Base-by-base conservation (phyloP, 2,329 filamentous ascomycete genomes). In the Corinectria fuckeliana region DNA sequence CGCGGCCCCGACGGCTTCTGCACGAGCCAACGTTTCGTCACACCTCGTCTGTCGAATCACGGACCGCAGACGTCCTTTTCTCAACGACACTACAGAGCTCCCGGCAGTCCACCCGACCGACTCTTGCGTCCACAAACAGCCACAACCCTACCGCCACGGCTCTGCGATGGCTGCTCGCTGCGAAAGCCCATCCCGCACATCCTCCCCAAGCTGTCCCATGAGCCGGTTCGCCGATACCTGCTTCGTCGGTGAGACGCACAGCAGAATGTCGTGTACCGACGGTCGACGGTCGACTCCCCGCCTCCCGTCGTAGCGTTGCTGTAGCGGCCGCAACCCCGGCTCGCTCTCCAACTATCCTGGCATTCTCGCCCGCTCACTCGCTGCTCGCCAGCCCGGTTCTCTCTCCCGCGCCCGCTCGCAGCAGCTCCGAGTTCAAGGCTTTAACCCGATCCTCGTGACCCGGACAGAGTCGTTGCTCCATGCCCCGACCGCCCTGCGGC, bases 11-110 rank as follows among this genome's bases (percentile, higher is more conserved):
- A 72, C 74, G 71, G 74, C 71, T 71, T 72, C 75, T 81, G 79
- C 78, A 80, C 75, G 73, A 75, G 75, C 72, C 72, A 75, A 68
- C 62, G 65, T 72, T 65, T 78, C 75, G 75, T 82, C 80, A 82
- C 80, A 80, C 62, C 60, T 58, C 56, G 54, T 49, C 48, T 16
- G 62, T 68, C 79, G 73, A 81, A 81, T 77, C 69, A 76, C 52
- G 38, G 58, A 28, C 61, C 56, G 59, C 58, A 65, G 58, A 56
- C 28, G 49, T 60, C 45, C 30, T 68, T 67, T 67, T 61, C 54
- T 61, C 63, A 60, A 64, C 62, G 56, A 68, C 62, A 63, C 62
- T 65, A 64, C 65, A 67, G n/a, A n/a, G 47, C 47, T 55, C 61
- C 49, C 49, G 56, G 41, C 51, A 63, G 60, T 61, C 64, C 67